Evolutionary conservation across 257 asterid species (phyloP).

Genomic region (Solanum infundibuliforme): DNA sequence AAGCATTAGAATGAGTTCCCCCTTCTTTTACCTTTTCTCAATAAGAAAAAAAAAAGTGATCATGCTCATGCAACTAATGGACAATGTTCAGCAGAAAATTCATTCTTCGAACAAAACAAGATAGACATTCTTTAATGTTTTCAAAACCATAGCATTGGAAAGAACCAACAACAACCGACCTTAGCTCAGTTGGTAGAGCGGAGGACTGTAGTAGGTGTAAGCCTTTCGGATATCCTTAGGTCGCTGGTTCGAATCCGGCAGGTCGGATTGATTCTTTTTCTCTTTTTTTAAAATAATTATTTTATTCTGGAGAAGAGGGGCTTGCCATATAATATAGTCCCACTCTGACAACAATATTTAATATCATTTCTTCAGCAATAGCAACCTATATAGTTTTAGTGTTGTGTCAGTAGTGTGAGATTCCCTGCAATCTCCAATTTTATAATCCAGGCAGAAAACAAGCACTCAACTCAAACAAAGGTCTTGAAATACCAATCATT

Average conservation of each 20-base stretch:
- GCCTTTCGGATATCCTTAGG: conserved; percentile 10
- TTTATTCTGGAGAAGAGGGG: neutral
- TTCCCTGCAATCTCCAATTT: neutral
- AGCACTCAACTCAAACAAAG: neutral
- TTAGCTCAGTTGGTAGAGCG: conserved; percentile 9
- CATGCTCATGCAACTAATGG: too few relatives aligned
- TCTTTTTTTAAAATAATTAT: neutral
- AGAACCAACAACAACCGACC: neutral
- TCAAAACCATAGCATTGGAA: neutral
- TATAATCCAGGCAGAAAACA: neutral
- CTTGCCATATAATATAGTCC: neutral
- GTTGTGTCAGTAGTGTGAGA: neutral
- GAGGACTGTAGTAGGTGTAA: conserved; percentile 1
- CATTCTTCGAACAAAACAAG: neutral
- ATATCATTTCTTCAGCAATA: neutral
- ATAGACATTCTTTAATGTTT: neutral
- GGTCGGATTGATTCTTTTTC: conserved; percentile 17
- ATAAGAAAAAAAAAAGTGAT: too few relatives aligned
- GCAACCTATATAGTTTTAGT: too few relatives aligned
- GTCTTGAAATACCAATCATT: neutral
- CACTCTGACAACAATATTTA: neutral
- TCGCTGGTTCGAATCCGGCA: conserved; percentile 46
- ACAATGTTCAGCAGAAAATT: too few relatives aligned
- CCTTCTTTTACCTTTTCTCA: too few relatives aligned
- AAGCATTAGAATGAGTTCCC: too few relatives aligned